Conservation (phyloP, 1,284 basidiomycete genomes). For the Vanrija humicola region DNA sequence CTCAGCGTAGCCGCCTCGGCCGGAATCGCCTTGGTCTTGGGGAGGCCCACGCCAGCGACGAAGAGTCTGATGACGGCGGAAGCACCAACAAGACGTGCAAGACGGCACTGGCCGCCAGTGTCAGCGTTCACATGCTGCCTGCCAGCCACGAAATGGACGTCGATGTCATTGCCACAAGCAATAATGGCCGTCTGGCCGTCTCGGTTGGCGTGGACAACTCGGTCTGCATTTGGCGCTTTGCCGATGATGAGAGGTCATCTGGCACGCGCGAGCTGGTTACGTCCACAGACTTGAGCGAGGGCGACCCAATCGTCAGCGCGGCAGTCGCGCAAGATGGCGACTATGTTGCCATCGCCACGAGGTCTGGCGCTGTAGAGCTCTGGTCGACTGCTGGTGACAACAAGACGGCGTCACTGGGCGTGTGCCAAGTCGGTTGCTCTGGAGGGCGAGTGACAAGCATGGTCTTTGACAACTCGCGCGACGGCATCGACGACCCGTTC, state of each 20-base stretch:
- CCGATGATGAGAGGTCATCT: slow-evolving; percentile 7
- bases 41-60: slow-evolving; percentile 16
- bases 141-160: slow-evolving; percentile 74
- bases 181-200: slow-evolving; percentile 60
- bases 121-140: slow-evolving; percentile 64
- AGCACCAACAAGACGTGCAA: neutral
- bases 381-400: slow-evolving; percentile 14
- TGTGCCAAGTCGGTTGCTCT: neutral
- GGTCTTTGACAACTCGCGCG: slow-evolving; percentile 9
- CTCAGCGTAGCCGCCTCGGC: slow-evolving; percentile 60
- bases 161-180: slow-evolving; percentile 68
- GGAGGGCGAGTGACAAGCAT: neutral
- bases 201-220: slow-evolving; percentile 70
- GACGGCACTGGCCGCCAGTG: neutral
- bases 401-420: slow-evolving; percentile 6
- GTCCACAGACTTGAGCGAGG: slow-evolving; percentile 5
- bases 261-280: slow-evolving; percentile 30
- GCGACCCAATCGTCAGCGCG: slow-evolving; percentile 25
- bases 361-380: slow-evolving; percentile 5
- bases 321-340: slow-evolving; percentile 13
- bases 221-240: slow-evolving; percentile 40
- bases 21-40: slow-evolving; percentile 7
- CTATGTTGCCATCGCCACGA: slow-evolving; percentile 11
- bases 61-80: slow-evolving; percentile 11
- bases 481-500: slow-evolving; percentile 15